Base-by-base conservation (phyloP, 163 green algal genomes). In the Chlorella variabilis region DNA sequence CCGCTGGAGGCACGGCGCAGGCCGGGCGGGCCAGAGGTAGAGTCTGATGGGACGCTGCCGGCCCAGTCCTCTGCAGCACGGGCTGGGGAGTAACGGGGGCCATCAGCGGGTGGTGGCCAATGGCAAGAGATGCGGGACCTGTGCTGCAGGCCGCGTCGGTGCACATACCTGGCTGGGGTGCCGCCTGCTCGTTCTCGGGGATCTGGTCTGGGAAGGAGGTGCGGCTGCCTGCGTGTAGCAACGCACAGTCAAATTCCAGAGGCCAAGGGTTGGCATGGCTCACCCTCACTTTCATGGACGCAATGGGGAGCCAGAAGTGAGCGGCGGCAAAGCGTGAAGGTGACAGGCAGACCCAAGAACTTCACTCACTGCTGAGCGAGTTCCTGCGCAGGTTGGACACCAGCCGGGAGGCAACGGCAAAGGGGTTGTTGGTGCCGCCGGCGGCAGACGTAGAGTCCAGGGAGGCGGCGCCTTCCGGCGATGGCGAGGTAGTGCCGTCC, bases 381-480 rank as follows among this genome's bases (percentile, higher is more conserved):
- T 25, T 58, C 25, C 33, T 33, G 48, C 49, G 65, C 62, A 83
- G 45, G 17, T n/a, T 21, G 8, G 36, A 36, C 23, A 75, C 39
- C 25, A 83, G 9, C 20, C 51, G 34, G 38, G 77, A 73, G 8
- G 77, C 77, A 17, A 56, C 66, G 29, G 49, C 66, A 62, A 83
- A 83, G 17, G 77, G 77, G 66, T 69, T 77, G 73, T 2, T 38
- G 39, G 25, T 45, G n/a, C 23, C 7, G 38, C n/a, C 73, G 18
- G 8, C 23, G 23, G 23, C 54, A 6, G 23, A 9, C 54, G 54
- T 29, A n/a, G n/a, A 67, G 3, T 29, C 18, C 63, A 71, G 63
- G 34, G 33, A 9, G 33, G 63, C 34, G 6, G 6, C 59, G 8
- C 4, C 29, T 39, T 38, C 59, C 18, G 59, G 9, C 59, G 59